Percentiles rank a stretch among this genome's conserved stretches.
Conservation (phyloP, 177 flowering plant species). For the Vitis hybrid region DNA sequence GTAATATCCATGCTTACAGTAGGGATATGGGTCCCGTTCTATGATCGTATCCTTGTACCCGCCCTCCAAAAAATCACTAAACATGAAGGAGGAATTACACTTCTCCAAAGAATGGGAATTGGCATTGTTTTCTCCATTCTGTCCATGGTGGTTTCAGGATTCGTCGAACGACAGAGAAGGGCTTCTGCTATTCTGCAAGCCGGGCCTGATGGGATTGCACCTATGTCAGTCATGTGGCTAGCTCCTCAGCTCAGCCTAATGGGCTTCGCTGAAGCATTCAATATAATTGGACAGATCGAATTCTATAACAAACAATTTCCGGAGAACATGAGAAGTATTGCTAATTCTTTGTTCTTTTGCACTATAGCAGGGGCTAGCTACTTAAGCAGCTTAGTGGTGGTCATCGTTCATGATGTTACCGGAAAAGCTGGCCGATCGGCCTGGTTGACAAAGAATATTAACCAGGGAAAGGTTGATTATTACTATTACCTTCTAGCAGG, state of each 20-base stretch:
- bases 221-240: slow-evolving; percentile 49
- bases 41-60: slow-evolving; percentile 55
- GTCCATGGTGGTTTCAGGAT: slow-evolving; percentile 50
- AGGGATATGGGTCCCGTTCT: slow-evolving; percentile 47
- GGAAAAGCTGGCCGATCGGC: slow-evolving; percentile 29
- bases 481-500: slow-evolving; percentile 53
- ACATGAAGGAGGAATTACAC: slow-evolving; percentile 47
- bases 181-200: slow-evolving; percentile 22
- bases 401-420: slow-evolving; percentile 37
- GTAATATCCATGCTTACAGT: slow-evolving; percentile 49
- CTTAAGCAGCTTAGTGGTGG: slow-evolving; percentile 37
- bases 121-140: slow-evolving; percentile 46
- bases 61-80: slow-evolving; percentile 32
- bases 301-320: slow-evolving; percentile 59
- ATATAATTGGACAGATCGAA: slow-evolving; percentile 53
- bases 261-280: slow-evolving; percentile 61
- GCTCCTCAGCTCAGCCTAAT: slow-evolving; percentile 54
- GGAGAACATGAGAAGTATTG: slow-evolving; percentile 59
- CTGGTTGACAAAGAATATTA: slow-evolving; percentile 59
- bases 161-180: slow-evolving; percentile 39
- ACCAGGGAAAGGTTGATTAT: slow-evolving; percentile 49
- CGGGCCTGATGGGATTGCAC: slow-evolving; percentile 19
- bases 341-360: slow-evolving; percentile 36
- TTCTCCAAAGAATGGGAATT: slow-evolving; percentile 52
- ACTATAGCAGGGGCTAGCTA: slow-evolving; percentile 49